Percentiles rank a stretch among this genome's conserved stretches.
Conservation (phyloP, 2,329 filamentous ascomycete genomes). For the Setomelanomma holmii region DNA sequence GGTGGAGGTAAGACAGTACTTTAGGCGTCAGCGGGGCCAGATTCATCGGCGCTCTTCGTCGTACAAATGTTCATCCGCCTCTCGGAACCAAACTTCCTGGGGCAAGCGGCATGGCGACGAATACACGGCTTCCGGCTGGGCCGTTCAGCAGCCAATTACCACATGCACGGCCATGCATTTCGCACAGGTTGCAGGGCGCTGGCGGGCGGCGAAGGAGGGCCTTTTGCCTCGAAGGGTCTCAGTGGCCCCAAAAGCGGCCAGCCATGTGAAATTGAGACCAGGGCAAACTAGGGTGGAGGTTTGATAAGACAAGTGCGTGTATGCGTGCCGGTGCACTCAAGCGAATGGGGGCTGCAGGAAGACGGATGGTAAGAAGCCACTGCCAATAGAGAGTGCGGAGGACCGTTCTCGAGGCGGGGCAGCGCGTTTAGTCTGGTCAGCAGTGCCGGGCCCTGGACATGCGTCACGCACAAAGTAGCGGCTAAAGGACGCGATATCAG, state of each 20-base stretch:
- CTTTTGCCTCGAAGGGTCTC: constrained; percentile 35
- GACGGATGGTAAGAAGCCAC: constrained; percentile 12
- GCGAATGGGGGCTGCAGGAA: constrained; percentile 23
- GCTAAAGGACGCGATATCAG: constrained; percentile 34
- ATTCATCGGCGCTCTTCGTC: constrained; percentile 35
- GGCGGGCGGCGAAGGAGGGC: constrained; percentile 27
- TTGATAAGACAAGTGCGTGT: constrained; percentile 36
- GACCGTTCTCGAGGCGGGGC: constrained; percentile 14
- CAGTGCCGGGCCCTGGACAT: constrained; percentile 7
- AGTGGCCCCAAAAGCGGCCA: constrained; percentile 31
- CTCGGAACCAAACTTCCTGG: constrained; percentile 27
- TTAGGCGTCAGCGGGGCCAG: constrained; percentile 43
- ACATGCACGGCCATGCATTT: constrained; percentile 16
- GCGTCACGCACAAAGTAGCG: constrained; percentile 19
- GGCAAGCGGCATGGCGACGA: constrained; percentile 45
- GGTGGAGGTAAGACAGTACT: constrained; percentile 32
- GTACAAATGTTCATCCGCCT: constrained; percentile 35
- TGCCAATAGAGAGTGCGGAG: constrained; percentile 20
- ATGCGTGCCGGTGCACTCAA: constrained; percentile 16
- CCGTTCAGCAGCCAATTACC: constrained; percentile 39
- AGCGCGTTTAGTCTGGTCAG: constrained; percentile 11
- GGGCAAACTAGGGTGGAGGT: constrained; percentile 32
- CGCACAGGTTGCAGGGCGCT: constrained; percentile 27
- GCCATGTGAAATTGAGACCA: constrained; percentile 40
- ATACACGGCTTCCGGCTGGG: constrained; percentile 38